phyloP scores from a whole-genome alignment of 2,329 filamentous ascomycete genomes.

The Aspergillus carbonarius region DNA sequence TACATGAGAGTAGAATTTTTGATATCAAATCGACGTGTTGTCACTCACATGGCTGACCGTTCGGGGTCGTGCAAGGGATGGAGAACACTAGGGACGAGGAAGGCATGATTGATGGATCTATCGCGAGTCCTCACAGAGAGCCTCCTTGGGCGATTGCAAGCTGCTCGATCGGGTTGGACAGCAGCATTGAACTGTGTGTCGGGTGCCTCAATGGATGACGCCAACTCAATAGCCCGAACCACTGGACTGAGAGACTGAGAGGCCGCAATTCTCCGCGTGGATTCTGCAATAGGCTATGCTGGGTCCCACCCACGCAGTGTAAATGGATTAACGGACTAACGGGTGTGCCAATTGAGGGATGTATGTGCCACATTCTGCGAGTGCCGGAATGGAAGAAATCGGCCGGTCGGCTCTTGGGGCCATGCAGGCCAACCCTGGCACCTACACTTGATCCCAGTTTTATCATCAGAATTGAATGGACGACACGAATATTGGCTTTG shows the following conservation, averaged over 20 bases:
- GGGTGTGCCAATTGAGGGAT: neutral
- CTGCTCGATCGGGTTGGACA: neutral
- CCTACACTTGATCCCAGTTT: neutral
- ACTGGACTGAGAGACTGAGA: slow-evolving; percentile 19
- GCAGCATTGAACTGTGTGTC: neutral
- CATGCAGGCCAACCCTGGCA: neutral
- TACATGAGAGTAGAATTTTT: neutral
- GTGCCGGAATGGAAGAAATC: neutral
- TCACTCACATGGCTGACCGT: neutral
- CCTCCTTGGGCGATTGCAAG: neutral
- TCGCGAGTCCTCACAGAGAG: neutral
- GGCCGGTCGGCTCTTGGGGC: slow-evolving; percentile 4
- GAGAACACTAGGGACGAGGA: neutral
- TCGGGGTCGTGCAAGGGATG: neutral
- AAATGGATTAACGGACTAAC: slow-evolving; percentile 2
- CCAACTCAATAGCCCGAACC: slow-evolving; percentile 16
- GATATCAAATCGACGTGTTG: neutral
- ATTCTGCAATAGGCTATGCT: slow-evolving; percentile 11
- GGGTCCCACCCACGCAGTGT: slow-evolving; percentile 14
- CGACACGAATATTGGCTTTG: neutral
- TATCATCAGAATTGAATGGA: neutral
- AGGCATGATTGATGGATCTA: neutral
- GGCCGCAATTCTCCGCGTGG: slow-evolving; percentile 24
- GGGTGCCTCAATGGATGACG: slow-evolving; percentile 16
- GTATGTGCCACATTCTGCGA: slow-evolving; percentile 1